Evolutionary conservation across 768 basidiomycete genomes (phyloP), one percentile per base, ranked within the genome.

Genomic region (Hydnomerulius pinastri): DNA sequence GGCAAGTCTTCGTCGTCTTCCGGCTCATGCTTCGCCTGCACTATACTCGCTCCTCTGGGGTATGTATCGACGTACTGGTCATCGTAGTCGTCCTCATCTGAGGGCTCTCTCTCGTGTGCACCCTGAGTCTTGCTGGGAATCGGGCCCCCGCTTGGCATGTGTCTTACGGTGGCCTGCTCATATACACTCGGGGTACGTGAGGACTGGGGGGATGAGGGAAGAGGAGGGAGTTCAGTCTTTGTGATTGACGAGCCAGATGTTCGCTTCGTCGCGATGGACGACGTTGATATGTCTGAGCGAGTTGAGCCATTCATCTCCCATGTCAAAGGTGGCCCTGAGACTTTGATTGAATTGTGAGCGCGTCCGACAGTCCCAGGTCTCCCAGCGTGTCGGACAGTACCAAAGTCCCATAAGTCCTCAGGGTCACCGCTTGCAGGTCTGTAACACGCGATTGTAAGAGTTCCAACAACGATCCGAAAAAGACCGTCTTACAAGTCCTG

Each of bases 361-460:
- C 85, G 79, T n/a, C 90, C 90, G 39, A 91, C 77, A 13, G 90
- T 90, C 17, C 71, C 74, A 50, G 72, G 66, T 57, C 78, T 72
- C 38, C 77, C 71, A 36, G 81, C 81, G 61, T 93, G 86, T 49
- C 91, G 88, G 39, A 98, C 87, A 7, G 96, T 98, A 12, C 96
- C 96, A 70, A 98, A 97, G 66, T 98, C 96, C 96, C 96, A 98
- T 28, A 98, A 73, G 56, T 95, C 92, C 45, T 91, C 90, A 3
- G 79, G 76, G 57, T 89, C 87, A 30, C 76, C 78, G 47, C 75
- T 74, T 11, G 72, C 66, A 42, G 76, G 75, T 41, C 85, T 87
- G 53, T n/a, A 44, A 39, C 25, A 30, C 48, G 42, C 24, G 35
- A 25, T 45, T 40, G 37, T 25, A 33, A 47, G 47, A 43, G 50